phyloP scores from a whole-genome alignment of 805 yeast species.

The Candida krabiensis region DNA sequence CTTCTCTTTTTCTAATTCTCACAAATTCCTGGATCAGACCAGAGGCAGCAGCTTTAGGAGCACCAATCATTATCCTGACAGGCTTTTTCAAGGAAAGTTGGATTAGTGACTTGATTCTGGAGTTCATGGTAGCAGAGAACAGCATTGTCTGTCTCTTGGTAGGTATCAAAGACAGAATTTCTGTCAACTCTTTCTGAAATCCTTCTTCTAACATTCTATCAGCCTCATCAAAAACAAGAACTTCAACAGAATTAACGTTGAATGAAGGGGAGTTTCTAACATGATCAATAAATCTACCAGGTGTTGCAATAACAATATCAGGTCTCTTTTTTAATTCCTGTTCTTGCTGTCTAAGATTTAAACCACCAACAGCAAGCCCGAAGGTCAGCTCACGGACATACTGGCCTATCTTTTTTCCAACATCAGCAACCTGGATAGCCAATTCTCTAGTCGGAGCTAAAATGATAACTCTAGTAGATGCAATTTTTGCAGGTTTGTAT shows the following conservation, averaged over 20 bases:
- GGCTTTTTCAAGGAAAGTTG: constrained; percentile 88
- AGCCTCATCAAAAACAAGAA: constrained; percentile 94
- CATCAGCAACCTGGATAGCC: constrained; percentile 95
- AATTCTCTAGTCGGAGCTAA: constrained; percentile 96
- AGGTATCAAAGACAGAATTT: constrained; percentile 84
- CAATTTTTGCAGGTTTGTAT: constrained; percentile 81
- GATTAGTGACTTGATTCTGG: constrained; percentile 82
- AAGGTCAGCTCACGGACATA: constrained; percentile 76
- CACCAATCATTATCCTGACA: constrained; percentile 92
- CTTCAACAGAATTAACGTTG: constrained; percentile 86
- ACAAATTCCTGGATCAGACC: constrained; percentile 92
- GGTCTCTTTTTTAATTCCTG: constrained; percentile 91
- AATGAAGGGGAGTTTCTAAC: constrained; percentile 93
- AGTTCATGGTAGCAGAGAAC: constrained; percentile 98
- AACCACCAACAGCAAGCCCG: constrained; percentile 98
- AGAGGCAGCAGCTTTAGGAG: constrained; percentile 92
- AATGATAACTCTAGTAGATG: constrained; percentile 88
- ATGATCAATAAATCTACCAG: constrained; percentile 98
- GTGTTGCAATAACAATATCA: constrained; percentile 95
- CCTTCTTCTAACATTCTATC: constrained; percentile 99
- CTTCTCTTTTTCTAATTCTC: constrained; percentile 87
- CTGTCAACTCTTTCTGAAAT: constrained; percentile 91
- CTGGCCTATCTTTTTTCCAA: constrained; percentile 80
- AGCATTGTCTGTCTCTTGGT: constrained; percentile 89
- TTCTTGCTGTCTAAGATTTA: constrained; percentile 92